phyloP scores from a whole-genome alignment of 2,329 filamentous ascomycete species.

The Tolypocladium sp. region DNA sequence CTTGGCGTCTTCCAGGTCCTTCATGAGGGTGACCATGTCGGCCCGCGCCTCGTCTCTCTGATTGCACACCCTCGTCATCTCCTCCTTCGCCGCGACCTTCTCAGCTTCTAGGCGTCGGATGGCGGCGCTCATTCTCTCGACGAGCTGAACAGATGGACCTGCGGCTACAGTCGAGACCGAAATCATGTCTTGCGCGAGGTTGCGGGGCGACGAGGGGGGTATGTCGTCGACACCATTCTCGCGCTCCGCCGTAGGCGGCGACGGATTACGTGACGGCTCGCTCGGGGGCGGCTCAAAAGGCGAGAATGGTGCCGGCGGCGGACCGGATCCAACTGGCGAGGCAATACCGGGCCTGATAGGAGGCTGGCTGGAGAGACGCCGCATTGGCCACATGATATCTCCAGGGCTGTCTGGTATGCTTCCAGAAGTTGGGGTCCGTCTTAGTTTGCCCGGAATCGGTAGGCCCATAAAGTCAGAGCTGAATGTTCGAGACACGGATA shows the following conservation, averaged over 20 bases:
- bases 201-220: slow-evolving; percentile 49
- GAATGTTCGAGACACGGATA: slow-evolving; percentile 41
- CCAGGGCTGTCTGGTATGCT: slow-evolving; percentile 34
- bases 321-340: slow-evolving; percentile 25
- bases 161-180: slow-evolving; percentile 85
- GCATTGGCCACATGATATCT: slow-evolving; percentile 29
- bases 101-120: slow-evolving; percentile 87
- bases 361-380: slow-evolving; percentile 43
- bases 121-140: slow-evolving; percentile 90
- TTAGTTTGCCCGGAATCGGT: slow-evolving; percentile 25
- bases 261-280: slow-evolving; percentile 23
- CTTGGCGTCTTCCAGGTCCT: slow-evolving; percentile 67
- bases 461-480: slow-evolving; percentile 45
- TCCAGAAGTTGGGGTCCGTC: slow-evolving; percentile 31
- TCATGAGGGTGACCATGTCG: slow-evolving; percentile 86
- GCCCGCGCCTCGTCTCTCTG: slow-evolving; percentile 88
- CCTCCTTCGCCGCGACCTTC: slow-evolving; percentile 81
- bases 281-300: slow-evolving; percentile 31
- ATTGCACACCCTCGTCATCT: slow-evolving; percentile 67
- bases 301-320: slow-evolving; percentile 32
- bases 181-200: slow-evolving; percentile 72
- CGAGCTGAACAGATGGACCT: slow-evolving; percentile 86
- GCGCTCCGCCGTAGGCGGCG: slow-evolving; percentile 31
- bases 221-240: slow-evolving; percentile 43
- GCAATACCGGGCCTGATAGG: slow-evolving; percentile 30